These are phyloP conservation scores for Russula olivacea DNA, from an alignment of 768 basidiomycete species.

Conservation along the genomic window DNA sequence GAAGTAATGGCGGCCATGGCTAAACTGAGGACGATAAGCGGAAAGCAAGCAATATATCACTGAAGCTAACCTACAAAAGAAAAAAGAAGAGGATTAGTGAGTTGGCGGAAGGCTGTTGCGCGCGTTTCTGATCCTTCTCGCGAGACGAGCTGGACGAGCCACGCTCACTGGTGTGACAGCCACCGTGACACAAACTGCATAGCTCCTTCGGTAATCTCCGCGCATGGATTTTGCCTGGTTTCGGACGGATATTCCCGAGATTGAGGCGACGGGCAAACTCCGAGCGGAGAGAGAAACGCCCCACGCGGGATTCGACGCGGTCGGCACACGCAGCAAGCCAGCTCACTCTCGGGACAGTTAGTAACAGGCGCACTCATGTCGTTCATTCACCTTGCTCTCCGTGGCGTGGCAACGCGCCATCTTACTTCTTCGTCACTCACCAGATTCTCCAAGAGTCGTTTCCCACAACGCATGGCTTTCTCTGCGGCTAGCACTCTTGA, in stretches of 20 bases:
- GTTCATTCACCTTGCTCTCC: slow-evolving; percentile 21
- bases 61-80: slow-evolving; percentile 29
- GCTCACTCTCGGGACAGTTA: background rate
- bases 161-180: slow-evolving; percentile 34
- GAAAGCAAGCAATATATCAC: slow-evolving; percentile 9
- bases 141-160: background rate
- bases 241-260: no score
- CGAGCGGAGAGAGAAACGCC: slow-evolving; percentile 13
- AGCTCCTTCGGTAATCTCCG: slow-evolving; percentile 40
- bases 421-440: slow-evolving; percentile 28
- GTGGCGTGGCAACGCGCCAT: slow-evolving; percentile 34
- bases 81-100: slow-evolving; percentile 20
- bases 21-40: slow-evolving; percentile 33
- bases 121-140: slow-evolving; percentile 9
- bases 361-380: slow-evolving; percentile 19
- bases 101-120: slow-evolving; percentile 18
- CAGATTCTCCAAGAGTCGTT: slow-evolving; percentile 25
- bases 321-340: background rate
- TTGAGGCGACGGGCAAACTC: background rate
- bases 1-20: slow-evolving; percentile 93
- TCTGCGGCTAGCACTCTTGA: slow-evolving; percentile 63
- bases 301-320: background rate
- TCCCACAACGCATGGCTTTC: slow-evolving; percentile 45
- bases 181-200: slow-evolving; percentile 46
- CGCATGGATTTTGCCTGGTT: no score